phyloP scores from a whole-genome alignment of 129 eudicot genomes.

The Chrysanthemum makinoi region DNA sequence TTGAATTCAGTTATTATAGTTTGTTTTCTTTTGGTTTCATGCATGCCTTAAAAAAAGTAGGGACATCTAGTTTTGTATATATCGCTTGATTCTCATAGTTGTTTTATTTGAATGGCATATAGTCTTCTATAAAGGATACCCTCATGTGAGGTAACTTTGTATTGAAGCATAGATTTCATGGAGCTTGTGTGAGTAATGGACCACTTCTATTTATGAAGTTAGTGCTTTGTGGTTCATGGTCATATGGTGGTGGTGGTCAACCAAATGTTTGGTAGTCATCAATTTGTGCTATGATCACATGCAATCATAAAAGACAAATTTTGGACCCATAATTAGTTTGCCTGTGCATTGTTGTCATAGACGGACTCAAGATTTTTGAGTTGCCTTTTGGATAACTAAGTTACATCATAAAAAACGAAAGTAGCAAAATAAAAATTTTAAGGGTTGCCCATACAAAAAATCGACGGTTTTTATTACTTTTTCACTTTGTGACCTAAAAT shows the following conservation, averaged over 20 bases:
- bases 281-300: conserved; percentile 30
- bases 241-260: conserved; percentile 34
- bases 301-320: conserved; percentile 21
- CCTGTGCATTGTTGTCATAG: background rate
- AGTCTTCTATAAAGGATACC: conserved; percentile 20
- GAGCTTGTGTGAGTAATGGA: conserved; percentile 23
- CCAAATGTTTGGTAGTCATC: conserved; percentile 30
- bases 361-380: no score
- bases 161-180: conserved; percentile 18
- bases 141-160: conserved; percentile 2
- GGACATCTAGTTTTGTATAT: conserved; percentile 8
- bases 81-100: background rate
- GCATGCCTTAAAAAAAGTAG: background rate
- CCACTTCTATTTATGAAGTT: conserved; percentile 25
- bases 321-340: conserved; percentile 17
- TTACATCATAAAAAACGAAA: no score
- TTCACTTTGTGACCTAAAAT: no score
- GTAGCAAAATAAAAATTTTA: no score
- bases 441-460: no score
- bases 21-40: conserved; percentile 2
- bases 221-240: conserved; percentile 19
- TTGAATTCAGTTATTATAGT: conserved; percentile 10
- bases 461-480: no score
- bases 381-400: no score
- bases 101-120: conserved; percentile 17